These are phyloP conservation scores for Sporothrix variecibatus DNA, from an alignment of 2,329 filamentous ascomycete genomes.

Conservation along the genomic window DNA sequence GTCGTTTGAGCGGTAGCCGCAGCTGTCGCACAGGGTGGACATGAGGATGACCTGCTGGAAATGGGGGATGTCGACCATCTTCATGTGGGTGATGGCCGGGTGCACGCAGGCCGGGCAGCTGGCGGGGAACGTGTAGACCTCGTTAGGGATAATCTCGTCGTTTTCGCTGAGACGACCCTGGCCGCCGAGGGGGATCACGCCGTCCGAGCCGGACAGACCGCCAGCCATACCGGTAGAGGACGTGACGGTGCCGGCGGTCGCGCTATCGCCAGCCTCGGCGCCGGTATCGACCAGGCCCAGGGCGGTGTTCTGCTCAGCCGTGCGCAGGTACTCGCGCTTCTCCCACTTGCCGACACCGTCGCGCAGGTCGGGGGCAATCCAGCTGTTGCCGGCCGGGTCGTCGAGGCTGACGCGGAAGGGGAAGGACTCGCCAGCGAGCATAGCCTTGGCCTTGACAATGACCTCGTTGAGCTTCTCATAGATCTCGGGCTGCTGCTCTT, in stretches of 20 bases:
- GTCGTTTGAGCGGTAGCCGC: conserved; percentile 93
- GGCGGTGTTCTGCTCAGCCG: conserved; percentile 79
- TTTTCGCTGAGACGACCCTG: conserved; percentile 49
- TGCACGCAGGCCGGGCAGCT: conserved; percentile 89
- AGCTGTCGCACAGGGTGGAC: conserved; percentile 88
- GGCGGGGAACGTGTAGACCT: conserved; percentile 90
- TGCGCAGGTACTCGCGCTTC: conserved; percentile 80
- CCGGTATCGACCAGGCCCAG: conserved; percentile 73
- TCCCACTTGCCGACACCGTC: conserved; percentile 85
- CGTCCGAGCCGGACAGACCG: conserved; percentile 46
- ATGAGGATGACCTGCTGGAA: conserved; percentile 98
- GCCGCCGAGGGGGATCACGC: conserved; percentile 53
- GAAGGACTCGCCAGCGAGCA: conserved; percentile 75
- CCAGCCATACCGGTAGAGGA: conserved; percentile 28
- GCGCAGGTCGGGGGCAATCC: conserved; percentile 84
- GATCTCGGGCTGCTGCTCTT: conserved; percentile 74
- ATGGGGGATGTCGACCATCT: conserved; percentile 96
- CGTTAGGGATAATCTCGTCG: conserved; percentile 86
- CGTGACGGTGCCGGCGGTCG: conserved; percentile 24
- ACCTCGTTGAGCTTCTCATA: conserved; percentile 76
- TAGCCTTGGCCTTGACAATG: conserved; percentile 71
- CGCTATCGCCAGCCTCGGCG: conserved; percentile 42
- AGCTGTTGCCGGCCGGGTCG: conserved; percentile 93
- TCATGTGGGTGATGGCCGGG: conserved; percentile 90
- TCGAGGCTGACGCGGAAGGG: conserved; percentile 89